Conservation (phyloP, 2,329 filamentous ascomycete genomes). For the Piedraia hortae region DNA sequence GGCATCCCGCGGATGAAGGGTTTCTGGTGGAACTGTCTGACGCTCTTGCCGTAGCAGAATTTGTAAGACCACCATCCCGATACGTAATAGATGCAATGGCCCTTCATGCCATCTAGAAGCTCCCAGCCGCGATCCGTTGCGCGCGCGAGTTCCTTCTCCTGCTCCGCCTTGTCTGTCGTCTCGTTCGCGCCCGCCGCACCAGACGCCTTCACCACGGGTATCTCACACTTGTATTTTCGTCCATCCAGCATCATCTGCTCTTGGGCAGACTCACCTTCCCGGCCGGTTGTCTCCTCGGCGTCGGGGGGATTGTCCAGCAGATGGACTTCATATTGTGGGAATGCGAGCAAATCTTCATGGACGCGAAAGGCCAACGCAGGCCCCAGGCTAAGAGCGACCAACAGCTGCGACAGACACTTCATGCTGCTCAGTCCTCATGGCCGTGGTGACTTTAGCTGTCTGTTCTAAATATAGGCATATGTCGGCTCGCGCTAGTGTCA, state of each 20-base stretch:
- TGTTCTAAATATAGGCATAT: no score
- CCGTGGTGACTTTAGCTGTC: no score
- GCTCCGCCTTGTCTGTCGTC: conserved; percentile 26
- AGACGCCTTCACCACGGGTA: conserved; percentile 34
- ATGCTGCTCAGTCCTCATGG: no score
- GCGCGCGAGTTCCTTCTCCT: conserved; percentile 51
- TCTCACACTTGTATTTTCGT: conserved; percentile 55
- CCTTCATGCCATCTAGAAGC: conserved; percentile 48
- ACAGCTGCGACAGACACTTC: no score
- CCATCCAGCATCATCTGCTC: conserved; percentile 47
- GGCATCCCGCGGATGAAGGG: conserved; percentile 39
- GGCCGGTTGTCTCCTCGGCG: conserved; percentile 21
- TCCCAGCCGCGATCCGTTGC: conserved; percentile 58
- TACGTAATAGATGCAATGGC: conserved; percentile 55
- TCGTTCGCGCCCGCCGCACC: conserved; percentile 5
- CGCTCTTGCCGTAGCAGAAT: conserved; percentile 69
- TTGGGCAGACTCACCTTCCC: conserved; percentile 2
- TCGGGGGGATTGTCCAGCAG: conserved; percentile 44
- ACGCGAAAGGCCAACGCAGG: conserved; percentile 45
- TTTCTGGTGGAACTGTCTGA: conserved; percentile 74
- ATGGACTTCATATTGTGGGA: conserved; percentile 64
- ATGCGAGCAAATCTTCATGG: conserved; percentile 64
- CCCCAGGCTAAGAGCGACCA: no score
- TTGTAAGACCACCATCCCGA: conserved; percentile 91
- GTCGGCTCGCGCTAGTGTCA: no score